Evolutionary conservation across 768 basidiomycete genomes (phyloP).

Genomic region (Tubosaeta sp.): DNA sequence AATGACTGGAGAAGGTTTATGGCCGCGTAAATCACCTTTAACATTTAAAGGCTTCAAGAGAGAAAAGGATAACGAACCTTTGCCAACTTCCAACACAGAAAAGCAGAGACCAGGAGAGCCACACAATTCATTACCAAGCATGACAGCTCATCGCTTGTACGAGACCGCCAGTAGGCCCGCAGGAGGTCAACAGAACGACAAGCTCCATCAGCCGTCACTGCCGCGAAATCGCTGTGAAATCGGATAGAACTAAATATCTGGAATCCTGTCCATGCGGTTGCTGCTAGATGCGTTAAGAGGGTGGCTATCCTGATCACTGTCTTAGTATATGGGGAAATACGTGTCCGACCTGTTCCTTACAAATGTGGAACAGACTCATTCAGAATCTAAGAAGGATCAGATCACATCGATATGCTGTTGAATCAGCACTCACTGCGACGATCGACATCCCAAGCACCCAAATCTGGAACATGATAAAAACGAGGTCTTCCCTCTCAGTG

Average conservation of each 20-base stretch:
- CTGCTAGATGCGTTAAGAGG: slow-evolving; percentile 66
- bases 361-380: slow-evolving; percentile 84
- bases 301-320: slow-evolving; percentile 47
- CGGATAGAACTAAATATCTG: slow-evolving; percentile 57
- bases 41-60: not conserved
- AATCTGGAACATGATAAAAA: slow-evolving; percentile 73
- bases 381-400: slow-evolving; percentile 26
- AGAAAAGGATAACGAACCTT: slow-evolving; percentile 43
- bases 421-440: slow-evolving; percentile 42
- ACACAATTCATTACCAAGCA: slow-evolving; percentile 59
- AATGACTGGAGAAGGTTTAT: slow-evolving; percentile 44
- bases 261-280: slow-evolving; percentile 68
- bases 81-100: slow-evolving; percentile 70
- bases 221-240: slow-evolving; percentile 54
- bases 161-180: slow-evolving; percentile 59
- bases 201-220: slow-evolving; percentile 58
- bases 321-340: not conserved
- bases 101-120: slow-evolving; percentile 54
- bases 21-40: not conserved
- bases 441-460: slow-evolving; percentile 79
- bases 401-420: slow-evolving; percentile 15
- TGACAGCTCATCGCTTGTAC: slow-evolving; percentile 58
- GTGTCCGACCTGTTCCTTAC: slow-evolving; percentile 15
- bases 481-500: slow-evolving; percentile 73
- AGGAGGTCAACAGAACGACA: slow-evolving; percentile 55